Conservation (phyloP, 352 stramenopile genomes). For the Globisporangium radiosum region DNA sequence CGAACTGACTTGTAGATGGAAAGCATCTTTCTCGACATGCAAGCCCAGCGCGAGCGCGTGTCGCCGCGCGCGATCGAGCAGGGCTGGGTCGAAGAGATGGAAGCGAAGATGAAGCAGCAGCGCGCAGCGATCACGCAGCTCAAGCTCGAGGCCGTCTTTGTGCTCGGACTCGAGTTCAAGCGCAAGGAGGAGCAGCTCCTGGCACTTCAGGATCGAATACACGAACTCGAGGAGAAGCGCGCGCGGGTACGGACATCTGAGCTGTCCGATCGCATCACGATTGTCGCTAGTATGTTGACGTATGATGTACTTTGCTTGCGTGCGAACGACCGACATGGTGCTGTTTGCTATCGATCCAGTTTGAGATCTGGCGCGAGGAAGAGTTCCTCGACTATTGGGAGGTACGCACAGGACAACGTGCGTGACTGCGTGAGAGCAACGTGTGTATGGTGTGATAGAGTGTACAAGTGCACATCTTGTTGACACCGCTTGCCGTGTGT, state of each 20-base stretch:
- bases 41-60: constrained; percentile 60
- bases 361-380: constrained; percentile 69
- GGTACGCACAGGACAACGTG: constrained; percentile 19
- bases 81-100: constrained; percentile 80
- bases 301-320: too few species aligned
- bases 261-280: neutral
- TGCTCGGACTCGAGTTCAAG: constrained; percentile 47
- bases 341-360: constrained; percentile 19
- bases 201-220: constrained; percentile 27
- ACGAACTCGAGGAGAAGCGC: constrained; percentile 35
- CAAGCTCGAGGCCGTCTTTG: constrained; percentile 58
- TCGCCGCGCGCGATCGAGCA: constrained; percentile 74
- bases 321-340: too few species aligned
- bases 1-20: constrained; percentile 37
- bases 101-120: constrained; percentile 61
- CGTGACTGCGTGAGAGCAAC: neutral
- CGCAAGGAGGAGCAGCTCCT: constrained; percentile 37
- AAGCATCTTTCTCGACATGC: constrained; percentile 77
- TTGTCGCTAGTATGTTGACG: too few species aligned
- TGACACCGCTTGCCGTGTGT: too few species aligned
- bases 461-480: neutral
- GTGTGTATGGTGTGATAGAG: too few species aligned
- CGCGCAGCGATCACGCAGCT: constrained; percentile 46
- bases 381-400: constrained; percentile 79
- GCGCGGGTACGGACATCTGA: constrained; percentile 23